Evolutionary conservation across 495 filamentous ascomycete species (phyloP), one percentile per base, ranked within the genome.

Genomic region (Bacidia gigantensis): DNA sequence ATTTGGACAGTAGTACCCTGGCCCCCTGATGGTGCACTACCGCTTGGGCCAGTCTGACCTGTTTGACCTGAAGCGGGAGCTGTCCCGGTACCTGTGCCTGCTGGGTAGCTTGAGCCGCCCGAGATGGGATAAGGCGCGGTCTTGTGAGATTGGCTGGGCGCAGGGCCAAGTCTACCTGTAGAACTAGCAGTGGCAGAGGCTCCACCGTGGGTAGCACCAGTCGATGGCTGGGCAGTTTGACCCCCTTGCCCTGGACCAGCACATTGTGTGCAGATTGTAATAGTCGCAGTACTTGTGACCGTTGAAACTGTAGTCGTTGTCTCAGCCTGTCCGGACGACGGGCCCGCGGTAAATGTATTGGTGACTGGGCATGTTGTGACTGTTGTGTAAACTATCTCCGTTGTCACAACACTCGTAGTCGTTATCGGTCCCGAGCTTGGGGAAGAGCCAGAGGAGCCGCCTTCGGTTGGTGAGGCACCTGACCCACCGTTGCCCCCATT

Each of bases 281-380:
- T 35, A n/a, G 46, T 49, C 12, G 46, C 25, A 1, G 46, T 49
- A 25, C 21, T 49, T 3, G 29, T 35, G 2, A 26, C 24, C n/a
- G 46, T 49, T 14, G 46, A 49, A 3, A 29, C 46, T 18, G 24
- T 35, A 25, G 14, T 49, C 14, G 46, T 49, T 14, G 46, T 49
- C 14, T 17, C 26, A 35, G 25, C 25, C 32, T 49, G 46, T 17
- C 46, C 46, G 11, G 46, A 12, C 3, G 46, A 26, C 17, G 46
- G 46, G n/a, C 46, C 46, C 20, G 1, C 7, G 11, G 46, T 49
- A 14, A 49, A 29, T 17, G 46, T 49, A 25, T 35, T 49, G n/a
- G 46, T 49, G 46, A 49, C 26, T n/a, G 46, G 46, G 26, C 46
- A 17, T 10, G 46, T 49, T 25, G 46, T 29, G 24, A 49, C 46